Conservation (phyloP, 2,329 filamentous ascomycete genomes). For the Bipolaris gigantea region DNA sequence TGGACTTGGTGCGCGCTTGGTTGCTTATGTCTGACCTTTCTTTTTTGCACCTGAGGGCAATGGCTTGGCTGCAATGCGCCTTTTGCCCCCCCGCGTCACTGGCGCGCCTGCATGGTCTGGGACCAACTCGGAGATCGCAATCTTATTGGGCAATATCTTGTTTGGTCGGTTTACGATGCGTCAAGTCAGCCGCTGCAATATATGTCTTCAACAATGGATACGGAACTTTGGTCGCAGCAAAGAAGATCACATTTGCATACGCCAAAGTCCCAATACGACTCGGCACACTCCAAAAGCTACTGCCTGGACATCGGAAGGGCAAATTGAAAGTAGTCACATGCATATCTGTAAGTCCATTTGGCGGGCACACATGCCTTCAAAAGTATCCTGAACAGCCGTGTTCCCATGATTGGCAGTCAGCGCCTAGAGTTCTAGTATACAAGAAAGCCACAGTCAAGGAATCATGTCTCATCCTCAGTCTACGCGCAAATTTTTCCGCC, state of each 20-base stretch:
- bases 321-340: neutral
- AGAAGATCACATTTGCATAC: too few species aligned
- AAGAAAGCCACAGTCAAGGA: too few species aligned
- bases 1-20: neutral
- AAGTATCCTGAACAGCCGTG: neutral
- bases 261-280: too few species aligned
- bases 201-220: too few species aligned
- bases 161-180: too few species aligned
- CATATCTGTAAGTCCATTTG: neutral
- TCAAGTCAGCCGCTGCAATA: too few species aligned
- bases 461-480: neutral
- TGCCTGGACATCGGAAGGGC: neutral
- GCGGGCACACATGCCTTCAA: neutral
- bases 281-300: neutral
- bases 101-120: too few species aligned
- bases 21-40: neutral
- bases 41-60: neutral
- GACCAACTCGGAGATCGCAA: neutral
- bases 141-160: neutral
- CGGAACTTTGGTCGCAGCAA: too few species aligned
- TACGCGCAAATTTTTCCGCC: neutral
- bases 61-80: neutral
- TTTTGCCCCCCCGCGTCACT: too few species aligned
- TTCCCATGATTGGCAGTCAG: too few species aligned
- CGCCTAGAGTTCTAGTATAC: too few species aligned